Base-by-base conservation (phyloP, 805 yeast genomes). In the Monosporozyma siamensis region DNA sequence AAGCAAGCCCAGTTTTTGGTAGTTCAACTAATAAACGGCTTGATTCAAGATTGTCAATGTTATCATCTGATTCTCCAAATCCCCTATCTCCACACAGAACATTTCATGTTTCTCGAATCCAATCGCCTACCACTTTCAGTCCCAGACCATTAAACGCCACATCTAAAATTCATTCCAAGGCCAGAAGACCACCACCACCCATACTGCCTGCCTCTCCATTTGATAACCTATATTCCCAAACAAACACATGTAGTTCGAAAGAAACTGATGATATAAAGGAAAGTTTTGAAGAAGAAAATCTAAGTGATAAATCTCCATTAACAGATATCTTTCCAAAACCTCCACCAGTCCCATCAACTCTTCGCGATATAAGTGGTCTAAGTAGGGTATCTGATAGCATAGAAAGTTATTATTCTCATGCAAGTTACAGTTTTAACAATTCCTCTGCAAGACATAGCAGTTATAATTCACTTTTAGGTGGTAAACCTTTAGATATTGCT, bases 351-450 rank as follows among this genome's bases (percentile, higher is more conserved):
- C 39, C 45, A 26, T 36, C 51, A 6, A 44, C 44, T 8, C 21
- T 51, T 18, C 52, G 63, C 23, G 45, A 51, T 24, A 30, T 48
- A 12, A 58, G 59, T 38, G 51, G 50, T 15, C 43, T 50, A n/a
- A 49, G 61, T 21, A 49, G 46, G 26, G 34, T 50, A 18, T 61
- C 64, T 0, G 65, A 56, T 39, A 52, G 59, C 32, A 46, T 59
- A 1, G 63, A 56, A 23, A 58, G 64, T 27, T 51, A 49, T 23
- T 61, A 61, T 43, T 57, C 65, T 7, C 61, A 57, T 41, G 51
- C 63, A 11, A 59, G 57, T 43, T 61, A 61, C 40, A 58, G 64
- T 1, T 59, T 61, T 42, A 61, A 59, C 42, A 58, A 59, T 23
- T 55, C 56, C 6, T 49, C 48, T 21, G 52, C 56, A 3, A 50